phyloP scores from a whole-genome alignment of 768 basidiomycete species.

The Lactarius tabidus region DNA sequence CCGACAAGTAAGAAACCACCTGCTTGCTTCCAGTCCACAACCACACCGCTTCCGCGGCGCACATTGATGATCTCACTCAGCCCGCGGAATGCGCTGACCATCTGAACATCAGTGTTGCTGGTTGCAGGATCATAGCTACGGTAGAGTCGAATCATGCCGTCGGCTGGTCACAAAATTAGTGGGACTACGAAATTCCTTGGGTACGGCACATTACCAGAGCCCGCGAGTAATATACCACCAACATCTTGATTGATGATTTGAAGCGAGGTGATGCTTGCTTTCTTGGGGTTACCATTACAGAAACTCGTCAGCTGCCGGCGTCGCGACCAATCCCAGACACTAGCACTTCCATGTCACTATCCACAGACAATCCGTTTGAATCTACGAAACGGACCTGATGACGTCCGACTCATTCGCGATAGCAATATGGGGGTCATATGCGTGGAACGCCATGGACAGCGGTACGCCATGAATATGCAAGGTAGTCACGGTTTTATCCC shows the following conservation, averaged over 20 bases:
- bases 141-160: constrained; percentile 88
- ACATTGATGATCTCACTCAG: constrained; percentile 72
- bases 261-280: constrained; percentile 81
- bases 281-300: constrained; percentile 81
- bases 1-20: constrained; percentile 83
- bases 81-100: constrained; percentile 92
- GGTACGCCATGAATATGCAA: constrained; percentile 58
- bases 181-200: background rate
- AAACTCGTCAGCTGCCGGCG: constrained; percentile 76
- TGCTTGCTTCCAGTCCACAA: constrained; percentile 92
- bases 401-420: constrained; percentile 82
- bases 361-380: constrained; percentile 4
- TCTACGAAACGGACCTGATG: constrained; percentile 56
- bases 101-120: constrained; percentile 71
- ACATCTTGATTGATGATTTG: constrained; percentile 96
- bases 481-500: constrained; percentile 71
- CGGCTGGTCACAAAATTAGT: constrained; percentile 48
- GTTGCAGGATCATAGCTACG: constrained; percentile 82
- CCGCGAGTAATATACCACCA: constrained; percentile 83
- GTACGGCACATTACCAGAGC: constrained; percentile 52
- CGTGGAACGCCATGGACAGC: constrained; percentile 81
- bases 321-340: constrained; percentile 93
- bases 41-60: constrained; percentile 75
- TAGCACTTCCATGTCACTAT: constrained; percentile 32
- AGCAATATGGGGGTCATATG: constrained; percentile 86